These are phyloP conservation scores for Abrus precatorius DNA, from an alignment of 306 rosid species.

Conservation along the genomic window DNA sequence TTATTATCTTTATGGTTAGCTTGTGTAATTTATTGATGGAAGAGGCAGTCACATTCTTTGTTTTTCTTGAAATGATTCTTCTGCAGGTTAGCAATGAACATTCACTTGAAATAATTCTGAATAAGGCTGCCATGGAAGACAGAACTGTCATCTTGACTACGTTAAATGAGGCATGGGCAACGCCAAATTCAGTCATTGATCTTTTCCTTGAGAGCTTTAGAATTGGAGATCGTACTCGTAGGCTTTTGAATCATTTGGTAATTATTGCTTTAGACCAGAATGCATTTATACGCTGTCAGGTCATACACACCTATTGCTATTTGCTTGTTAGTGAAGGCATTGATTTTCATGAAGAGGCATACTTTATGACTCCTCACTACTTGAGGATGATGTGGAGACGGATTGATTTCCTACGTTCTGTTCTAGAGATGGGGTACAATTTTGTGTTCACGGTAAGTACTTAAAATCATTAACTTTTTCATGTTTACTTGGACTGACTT, in stretches of 20 bases:
- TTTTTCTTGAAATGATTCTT: conserved; percentile 37
- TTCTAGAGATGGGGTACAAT: conserved; percentile 90
- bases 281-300: conserved; percentile 82
- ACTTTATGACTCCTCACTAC: conserved; percentile 87
- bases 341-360: conserved; percentile 86
- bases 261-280: conserved; percentile 82
- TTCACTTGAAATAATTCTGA: conserved; percentile 69
- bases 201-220: conserved; percentile 94
- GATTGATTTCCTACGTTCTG: conserved; percentile 83
- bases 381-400: conserved; percentile 98
- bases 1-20: conserved; percentile 29
- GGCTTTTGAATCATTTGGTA: conserved; percentile 85
- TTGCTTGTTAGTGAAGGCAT: conserved; percentile 72
- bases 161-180: conserved; percentile 96
- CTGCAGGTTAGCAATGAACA: conserved; percentile 64
- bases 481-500: conserved; percentile 18
- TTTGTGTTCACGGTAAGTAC: conserved; percentile 91
- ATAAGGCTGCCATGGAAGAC: conserved; percentile 82
- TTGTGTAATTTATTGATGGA: conserved; percentile 20
- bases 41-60: conserved; percentile 28
- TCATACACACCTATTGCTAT: conserved; percentile 73
- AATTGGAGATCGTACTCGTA: conserved; percentile 72
- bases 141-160: conserved; percentile 89
- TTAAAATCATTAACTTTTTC: conserved; percentile 37
- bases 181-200: conserved; percentile 80